A percentile compares a stretch with the other conserved stretches of the same genome.
Evolutionary conservation across 768 basidiomycete species (phyloP).

Genomic region (Pisolithus orientalis): DNA sequence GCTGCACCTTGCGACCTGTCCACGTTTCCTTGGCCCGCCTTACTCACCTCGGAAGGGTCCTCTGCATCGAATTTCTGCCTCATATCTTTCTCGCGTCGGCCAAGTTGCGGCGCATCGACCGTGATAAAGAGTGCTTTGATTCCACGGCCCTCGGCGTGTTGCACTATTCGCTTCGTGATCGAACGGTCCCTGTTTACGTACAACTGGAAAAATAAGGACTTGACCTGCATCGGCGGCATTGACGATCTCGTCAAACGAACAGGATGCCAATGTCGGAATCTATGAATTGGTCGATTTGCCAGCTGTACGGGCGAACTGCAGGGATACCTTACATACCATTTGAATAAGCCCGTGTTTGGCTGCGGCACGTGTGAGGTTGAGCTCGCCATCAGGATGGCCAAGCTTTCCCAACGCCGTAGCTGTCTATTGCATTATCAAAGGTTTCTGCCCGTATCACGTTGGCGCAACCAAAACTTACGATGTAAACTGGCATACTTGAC

Average conservation of each 20-base stretch:
- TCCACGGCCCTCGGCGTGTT: constrained; percentile 86
- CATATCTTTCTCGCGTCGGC: constrained; percentile 95
- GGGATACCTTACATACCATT: constrained; percentile 39
- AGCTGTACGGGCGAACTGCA: neutral
- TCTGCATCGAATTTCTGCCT: constrained; percentile 91
- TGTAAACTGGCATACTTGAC: constrained; percentile 74
- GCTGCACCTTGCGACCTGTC: constrained; percentile 90
- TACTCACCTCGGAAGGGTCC: constrained; percentile 33
- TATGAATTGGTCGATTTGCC: constrained; percentile 21
- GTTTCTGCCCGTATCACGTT: constrained; percentile 2
- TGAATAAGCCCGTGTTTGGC: constrained; percentile 72
- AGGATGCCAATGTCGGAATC: constrained; percentile 95
- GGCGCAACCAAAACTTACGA: constrained; percentile 36
- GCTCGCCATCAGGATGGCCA: constrained; percentile 92
- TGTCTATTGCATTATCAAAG: constrained; percentile 30
- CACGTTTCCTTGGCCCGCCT: constrained; percentile 45
- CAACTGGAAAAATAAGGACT: constrained; percentile 79
- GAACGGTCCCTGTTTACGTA: constrained; percentile 86
- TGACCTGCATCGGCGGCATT: constrained; percentile 77
- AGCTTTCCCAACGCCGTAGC: constrained; percentile 91
- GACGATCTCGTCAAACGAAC: constrained; percentile 94
- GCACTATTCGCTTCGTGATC: constrained; percentile 80
- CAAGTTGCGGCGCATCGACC: constrained; percentile 95
- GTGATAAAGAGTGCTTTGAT: constrained; percentile 95
- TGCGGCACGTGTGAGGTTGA: constrained; percentile 84